Base-by-base conservation (phyloP, 2,329 filamentous ascomycete genomes). In the Gaeumannomyces sp. region DNA sequence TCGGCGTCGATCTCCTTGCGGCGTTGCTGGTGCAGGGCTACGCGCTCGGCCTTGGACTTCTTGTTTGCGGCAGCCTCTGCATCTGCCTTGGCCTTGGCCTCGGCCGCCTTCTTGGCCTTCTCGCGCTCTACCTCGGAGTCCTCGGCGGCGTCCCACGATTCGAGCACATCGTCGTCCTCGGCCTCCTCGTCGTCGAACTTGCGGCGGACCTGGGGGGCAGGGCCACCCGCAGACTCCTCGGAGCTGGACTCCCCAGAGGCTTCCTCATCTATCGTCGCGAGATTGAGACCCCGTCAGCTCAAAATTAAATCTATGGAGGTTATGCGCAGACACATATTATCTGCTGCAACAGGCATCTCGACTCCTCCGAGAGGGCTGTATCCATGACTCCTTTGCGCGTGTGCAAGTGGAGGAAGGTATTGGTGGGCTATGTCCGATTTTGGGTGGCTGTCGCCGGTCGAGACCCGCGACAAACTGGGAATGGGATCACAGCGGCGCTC, bases 121-220 rank as follows among this genome's bases (percentile, higher is more conserved):
- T 97, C 93, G 72, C 93, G 91, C 82, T 99, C 95, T 72, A 89
- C 94, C 73, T 99, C 95, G 67, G 93, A 97, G 80, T 99, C 95
- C 74, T 98, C 95, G 71, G 91, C 93, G 66, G 92, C 94, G 73
- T 98, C 93, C 95, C 95, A 99, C 45, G 92, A 94, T 67, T 99
- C 95, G 73, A 97, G 86, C 65, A 94, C 93, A 78, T 96, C 92
- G 71, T 82, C 83, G 70, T 90, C 88, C 45, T 93, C 88, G 64
- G 83, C 89, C 77, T 97, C 93, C 76, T 98, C 94, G 71, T 98
- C 94, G 71, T 95, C 93, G 74, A 97, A 97, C 80, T 95, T 92
- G 69, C 82, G 79, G 69, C 81, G 80, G 63, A 58, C 22, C n/a
- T n/a, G 53, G 14, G 74, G 74, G 56, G 72, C 75, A 61, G 75